Conservation (phyloP, 768 basidiomycete genomes). For the Hericium coralloides region DNA sequence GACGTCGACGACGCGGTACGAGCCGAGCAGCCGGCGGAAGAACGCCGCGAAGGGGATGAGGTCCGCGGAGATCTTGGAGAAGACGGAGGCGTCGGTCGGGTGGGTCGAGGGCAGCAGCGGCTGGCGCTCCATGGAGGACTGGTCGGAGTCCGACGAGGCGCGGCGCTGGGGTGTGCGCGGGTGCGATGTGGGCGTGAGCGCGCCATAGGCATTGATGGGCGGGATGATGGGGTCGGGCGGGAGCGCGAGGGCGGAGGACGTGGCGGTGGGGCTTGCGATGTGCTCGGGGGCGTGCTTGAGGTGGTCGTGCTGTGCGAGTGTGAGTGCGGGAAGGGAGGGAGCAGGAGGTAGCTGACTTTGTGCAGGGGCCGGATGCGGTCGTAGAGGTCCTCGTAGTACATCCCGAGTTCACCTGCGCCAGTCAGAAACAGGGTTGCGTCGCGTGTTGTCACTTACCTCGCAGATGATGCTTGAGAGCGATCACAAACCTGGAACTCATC, state of each 20-base stretch:
- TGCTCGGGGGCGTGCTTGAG: neutral
- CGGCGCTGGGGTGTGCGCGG: slow-evolving; percentile 14
- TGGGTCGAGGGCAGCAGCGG: slow-evolving; percentile 28
- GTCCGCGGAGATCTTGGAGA: slow-evolving; percentile 13
- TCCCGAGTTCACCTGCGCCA: slow-evolving; percentile 41
- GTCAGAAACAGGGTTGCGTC: neutral
- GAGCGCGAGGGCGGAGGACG: neutral
- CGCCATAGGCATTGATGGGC: slow-evolving; percentile 43
- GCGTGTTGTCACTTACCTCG: slow-evolving; percentile 28
- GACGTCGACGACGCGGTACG: neutral
- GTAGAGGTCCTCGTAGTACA: slow-evolving; percentile 57
- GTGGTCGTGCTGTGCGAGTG: neutral
- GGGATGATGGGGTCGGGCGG: slow-evolving; percentile 30
- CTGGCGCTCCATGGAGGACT: slow-evolving; percentile 17
- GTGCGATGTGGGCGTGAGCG: slow-evolving; percentile 25
- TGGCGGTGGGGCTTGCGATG: neutral
- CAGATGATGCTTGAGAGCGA: slow-evolving; percentile 55
- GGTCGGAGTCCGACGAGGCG: slow-evolving; percentile 9
- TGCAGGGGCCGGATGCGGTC: slow-evolving; percentile 48
- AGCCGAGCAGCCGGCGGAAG: slow-evolving; percentile 3
- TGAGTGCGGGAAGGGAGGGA: neutral
- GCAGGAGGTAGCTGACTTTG: slow-evolving; percentile 25
- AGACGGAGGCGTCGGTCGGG: neutral
- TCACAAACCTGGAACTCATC: slow-evolving; percentile 34
- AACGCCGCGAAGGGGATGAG: slow-evolving; percentile 18